Base-by-base conservation (phyloP, 2,329 filamentous ascomycete species). In the Macroventuria anomochaeta region DNA sequence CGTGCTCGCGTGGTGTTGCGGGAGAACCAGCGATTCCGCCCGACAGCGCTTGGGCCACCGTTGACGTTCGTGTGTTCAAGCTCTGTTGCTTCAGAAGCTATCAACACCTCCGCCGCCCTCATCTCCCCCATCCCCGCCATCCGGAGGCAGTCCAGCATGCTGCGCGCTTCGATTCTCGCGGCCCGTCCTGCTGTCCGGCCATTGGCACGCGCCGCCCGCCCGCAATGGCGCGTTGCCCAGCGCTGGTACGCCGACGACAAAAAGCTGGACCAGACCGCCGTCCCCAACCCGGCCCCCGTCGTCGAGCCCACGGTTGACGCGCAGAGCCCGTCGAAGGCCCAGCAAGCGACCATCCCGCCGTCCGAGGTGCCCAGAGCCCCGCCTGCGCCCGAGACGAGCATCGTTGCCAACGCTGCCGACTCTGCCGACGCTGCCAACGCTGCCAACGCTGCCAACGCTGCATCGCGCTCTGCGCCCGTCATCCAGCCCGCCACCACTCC, bases 101-200 rank as follows among this genome's bases (percentile, higher is more conserved):
- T 26, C 48, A 40, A 18, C 34, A 44, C 53, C 48, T 33, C 43
- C 60, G 52, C 56, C 57, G 46, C 44, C 47, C 55, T 56, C 55
- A 51, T 50, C 56, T 20, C 43, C 38, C 51, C 55, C 63, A 61
- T 65, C 58, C 46, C 48, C 59, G 59, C 63, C 60, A 64, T 64
- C 63, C 60, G 62, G 63, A 67, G 68, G 69, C 75, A 75, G 80
- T 79, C 72, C 76, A 78, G 69, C 66, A 83, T 84, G 81, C 79
- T 83, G 80, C 81, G 81, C 75, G 78, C 77, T 67, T 81, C 80
- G 68, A 75, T 83, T 74, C 74, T 79, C 62, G 73, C 78, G 70
- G 80, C 73, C 67, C 61, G 75, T 67, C 70, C 77, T 74, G 75
- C 76, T 73, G 76, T 65, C 57, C 61, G 68, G 64, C 64, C 66